Percentiles rank a stretch among this genome's conserved stretches.
Evolutionary conservation across 331 rosid species (phyloP).

Genomic region (Arachis monticola): DNA sequence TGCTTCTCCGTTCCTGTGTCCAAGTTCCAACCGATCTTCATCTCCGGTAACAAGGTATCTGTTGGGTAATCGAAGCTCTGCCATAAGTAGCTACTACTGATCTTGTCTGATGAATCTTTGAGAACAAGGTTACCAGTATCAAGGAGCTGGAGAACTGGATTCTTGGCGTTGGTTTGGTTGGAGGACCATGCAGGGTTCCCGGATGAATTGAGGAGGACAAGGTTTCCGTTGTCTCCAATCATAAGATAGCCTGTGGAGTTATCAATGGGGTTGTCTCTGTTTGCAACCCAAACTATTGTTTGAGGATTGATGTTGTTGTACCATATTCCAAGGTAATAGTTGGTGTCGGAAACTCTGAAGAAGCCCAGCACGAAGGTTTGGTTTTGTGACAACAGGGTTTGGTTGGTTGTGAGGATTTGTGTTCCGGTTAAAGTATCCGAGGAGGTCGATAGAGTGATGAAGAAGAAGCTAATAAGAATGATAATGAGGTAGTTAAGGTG

Average conservation of each 20-base stretch:
- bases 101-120: slow-evolving; percentile 36
- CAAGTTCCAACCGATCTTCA: slow-evolving; percentile 67
- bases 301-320: background rate
- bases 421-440: too few species aligned
- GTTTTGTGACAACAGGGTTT: too few species aligned
- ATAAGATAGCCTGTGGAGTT: slow-evolving; percentile 43
- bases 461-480: too few species aligned
- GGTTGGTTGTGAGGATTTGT: too few species aligned
- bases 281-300: slow-evolving; percentile 56
- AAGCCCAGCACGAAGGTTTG: too few species aligned
- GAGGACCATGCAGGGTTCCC: slow-evolving; percentile 45
- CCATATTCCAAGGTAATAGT: too few species aligned
- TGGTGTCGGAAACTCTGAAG: too few species aligned
- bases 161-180: slow-evolving; percentile 34
- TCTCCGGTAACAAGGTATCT: slow-evolving; percentile 57
- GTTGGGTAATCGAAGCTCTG: slow-evolving; percentile 70
- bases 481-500: too few species aligned
- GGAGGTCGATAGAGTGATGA: too few species aligned
- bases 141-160: slow-evolving; percentile 48
- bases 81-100: slow-evolving; percentile 45
- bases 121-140: slow-evolving; percentile 62
- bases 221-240: slow-evolving; percentile 15
- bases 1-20: slow-evolving; percentile 40
- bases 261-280: slow-evolving; percentile 50
- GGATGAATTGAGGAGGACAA: slow-evolving; percentile 38